Percentiles rank a stretch among this genome's conserved stretches.
Evolutionary conservation across 2,329 filamentous ascomycete species (phyloP).

Genomic region (Beauveria sp.): DNA sequence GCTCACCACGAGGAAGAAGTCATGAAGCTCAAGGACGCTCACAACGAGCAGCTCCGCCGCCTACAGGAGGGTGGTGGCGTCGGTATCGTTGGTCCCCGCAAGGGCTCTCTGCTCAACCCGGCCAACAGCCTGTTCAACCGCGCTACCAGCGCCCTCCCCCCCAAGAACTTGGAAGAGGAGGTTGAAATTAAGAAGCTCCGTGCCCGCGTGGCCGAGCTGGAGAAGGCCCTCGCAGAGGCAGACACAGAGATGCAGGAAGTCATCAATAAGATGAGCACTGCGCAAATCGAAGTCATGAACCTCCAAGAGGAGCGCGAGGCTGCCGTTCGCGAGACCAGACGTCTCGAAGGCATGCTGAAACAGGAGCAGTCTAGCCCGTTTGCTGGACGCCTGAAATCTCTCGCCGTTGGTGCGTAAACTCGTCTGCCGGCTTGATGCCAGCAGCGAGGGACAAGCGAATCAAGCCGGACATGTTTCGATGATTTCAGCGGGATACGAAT

Average conservation of each 20-base stretch:
- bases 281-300: slow-evolving; percentile 76
- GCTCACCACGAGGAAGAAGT: slow-evolving; percentile 82
- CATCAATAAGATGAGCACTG: slow-evolving; percentile 68
- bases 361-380: slow-evolving; percentile 52
- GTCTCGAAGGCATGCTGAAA: slow-evolving; percentile 59
- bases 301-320: slow-evolving; percentile 69
- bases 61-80: slow-evolving; percentile 43
- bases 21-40: slow-evolving; percentile 63
- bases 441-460: slow-evolving; percentile 5
- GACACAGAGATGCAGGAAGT: slow-evolving; percentile 80
- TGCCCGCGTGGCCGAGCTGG: slow-evolving; percentile 73
- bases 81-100: slow-evolving; percentile 24
- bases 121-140: slow-evolving; percentile 21
- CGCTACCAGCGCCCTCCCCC: slow-evolving; percentile 42
- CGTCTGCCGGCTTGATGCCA: slow-evolving; percentile 5
- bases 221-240: slow-evolving; percentile 53
- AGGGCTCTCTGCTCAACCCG: slow-evolving; percentile 29
- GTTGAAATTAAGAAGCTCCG: slow-evolving; percentile 69
- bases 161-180: slow-evolving; percentile 63
- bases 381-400: slow-evolving; percentile 29
- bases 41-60: slow-evolving; percentile 69
- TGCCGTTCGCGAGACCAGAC: slow-evolving; percentile 63
- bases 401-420: slow-evolving; percentile 20
- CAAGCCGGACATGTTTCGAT: slow-evolving; percentile 7
- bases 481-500: slow-evolving; percentile 15